phyloP scores from a whole-genome alignment of 176 grass and related monocot species.

The Oryza punctata region DNA sequence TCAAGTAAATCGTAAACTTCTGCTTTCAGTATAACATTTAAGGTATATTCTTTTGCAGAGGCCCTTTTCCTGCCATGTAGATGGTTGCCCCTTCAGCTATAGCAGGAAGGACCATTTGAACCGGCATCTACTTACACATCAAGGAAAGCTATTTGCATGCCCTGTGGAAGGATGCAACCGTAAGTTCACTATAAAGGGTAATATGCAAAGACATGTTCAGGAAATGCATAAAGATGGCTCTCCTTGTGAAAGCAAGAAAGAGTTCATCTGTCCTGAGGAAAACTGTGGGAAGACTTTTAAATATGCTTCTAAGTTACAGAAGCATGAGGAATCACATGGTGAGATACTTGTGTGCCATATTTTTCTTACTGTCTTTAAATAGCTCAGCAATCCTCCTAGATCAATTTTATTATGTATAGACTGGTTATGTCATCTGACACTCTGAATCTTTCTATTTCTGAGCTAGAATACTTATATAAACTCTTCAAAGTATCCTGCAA shows the following conservation, averaged over 20 bases:
- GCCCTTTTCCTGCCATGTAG: constrained; percentile 56
- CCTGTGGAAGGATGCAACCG: constrained; percentile 58
- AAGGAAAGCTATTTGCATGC: constrained; percentile 67
- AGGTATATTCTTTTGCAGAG: constrained; percentile 50
- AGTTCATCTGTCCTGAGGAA: constrained; percentile 55
- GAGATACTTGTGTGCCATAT: constrained; percentile 22
- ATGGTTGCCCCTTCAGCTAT: constrained; percentile 64
- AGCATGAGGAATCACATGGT: constrained; percentile 79
- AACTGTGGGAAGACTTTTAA: constrained; percentile 67
- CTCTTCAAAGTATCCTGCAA: background rate
- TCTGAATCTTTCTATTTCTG: background rate
- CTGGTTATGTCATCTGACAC: background rate
- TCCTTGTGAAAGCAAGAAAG: constrained; percentile 45
- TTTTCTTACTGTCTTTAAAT: constrained; percentile 23
- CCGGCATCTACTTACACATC: constrained; percentile 62
- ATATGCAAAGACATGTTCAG: constrained; percentile 67
- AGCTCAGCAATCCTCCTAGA: background rate
- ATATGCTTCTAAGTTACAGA: constrained; percentile 70
- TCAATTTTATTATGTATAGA: background rate
- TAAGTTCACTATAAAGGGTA: constrained; percentile 64
- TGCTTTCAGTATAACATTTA: constrained; percentile 25
- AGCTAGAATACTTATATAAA: too few relatives aligned
- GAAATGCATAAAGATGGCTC: constrained; percentile 47
- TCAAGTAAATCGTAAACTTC: background rate
- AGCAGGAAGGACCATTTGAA: constrained; percentile 79